phyloP scores from a whole-genome alignment of 306 rosid genomes.

The Biancaea sappan region DNA sequence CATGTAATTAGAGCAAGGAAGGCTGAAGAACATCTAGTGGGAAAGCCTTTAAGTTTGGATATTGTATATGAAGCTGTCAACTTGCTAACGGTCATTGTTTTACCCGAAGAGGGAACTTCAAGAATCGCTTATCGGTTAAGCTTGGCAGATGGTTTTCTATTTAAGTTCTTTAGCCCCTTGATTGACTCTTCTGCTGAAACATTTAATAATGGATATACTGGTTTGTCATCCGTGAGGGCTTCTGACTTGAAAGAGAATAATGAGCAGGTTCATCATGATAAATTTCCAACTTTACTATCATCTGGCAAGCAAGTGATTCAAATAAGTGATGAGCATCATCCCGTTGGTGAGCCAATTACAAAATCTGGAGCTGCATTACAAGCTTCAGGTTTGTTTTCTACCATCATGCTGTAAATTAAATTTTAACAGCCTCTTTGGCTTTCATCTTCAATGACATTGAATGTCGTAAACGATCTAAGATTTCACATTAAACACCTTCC shows the following conservation, averaged over 20 bases:
- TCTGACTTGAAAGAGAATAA: constrained; percentile 31
- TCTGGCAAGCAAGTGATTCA: constrained; percentile 67
- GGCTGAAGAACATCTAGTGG: constrained; percentile 62
- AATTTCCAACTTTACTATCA: constrained; percentile 44
- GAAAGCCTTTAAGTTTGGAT: constrained; percentile 53
- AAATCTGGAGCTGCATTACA: constrained; percentile 78
- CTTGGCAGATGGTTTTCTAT: constrained; percentile 74
- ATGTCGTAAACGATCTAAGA: no score
- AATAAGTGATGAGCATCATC: constrained; percentile 51
- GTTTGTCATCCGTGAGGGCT: neutral
- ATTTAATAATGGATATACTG: constrained; percentile 24
- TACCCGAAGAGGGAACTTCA: constrained; percentile 60
- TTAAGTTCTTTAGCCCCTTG: constrained; percentile 66
- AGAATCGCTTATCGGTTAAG: constrained; percentile 65
- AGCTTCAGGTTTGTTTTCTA: constrained; percentile 73
- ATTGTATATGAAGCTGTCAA: constrained; percentile 57
- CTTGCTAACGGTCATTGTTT: constrained; percentile 44
- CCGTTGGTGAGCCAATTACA: constrained; percentile 66
- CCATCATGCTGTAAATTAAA: no score
- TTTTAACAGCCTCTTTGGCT: no score
- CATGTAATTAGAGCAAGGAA: constrained; percentile 78
- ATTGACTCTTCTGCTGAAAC: constrained; percentile 36
- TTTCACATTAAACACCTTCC: no score
- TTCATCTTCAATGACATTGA: no score
- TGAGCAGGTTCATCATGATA: constrained; percentile 29